Base-by-base conservation (phyloP, 176 grass and related monocot species). In the Oryza rufipogon region DNA sequence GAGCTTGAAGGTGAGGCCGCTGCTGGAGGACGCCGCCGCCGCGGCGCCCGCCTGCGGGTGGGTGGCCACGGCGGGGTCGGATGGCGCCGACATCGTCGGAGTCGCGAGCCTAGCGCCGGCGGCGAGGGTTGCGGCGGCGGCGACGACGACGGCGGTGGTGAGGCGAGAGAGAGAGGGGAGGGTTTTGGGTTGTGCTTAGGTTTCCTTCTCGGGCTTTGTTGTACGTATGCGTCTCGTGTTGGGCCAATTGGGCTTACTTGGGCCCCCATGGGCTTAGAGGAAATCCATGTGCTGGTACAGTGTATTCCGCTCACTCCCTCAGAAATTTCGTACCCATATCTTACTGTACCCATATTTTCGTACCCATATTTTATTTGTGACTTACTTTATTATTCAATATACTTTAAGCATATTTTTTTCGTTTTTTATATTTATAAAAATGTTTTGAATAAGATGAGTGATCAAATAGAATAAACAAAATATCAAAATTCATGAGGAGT, bases 1-100 rank as follows among this genome's bases (percentile, higher is more conserved):
- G 84, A 99, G 93, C 90, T 99, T 99, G 86, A 99, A 99, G 90
- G 93, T 96, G 46, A 99, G 84, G 16, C 97, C 97, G 81, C 97
- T 92, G 71, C 91, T 96, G 16, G 97, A 92, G 70, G 93, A 80
- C 33, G 94, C 89, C 0, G 90, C 71, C 23, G 77, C 17, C 4
- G 86, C 42, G 20, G 68, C 56, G 42, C 83, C 67, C 14, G 86
- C 56, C 12, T 73, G 54, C 14, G 19, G 75, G 11, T 80, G 69
- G 28, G 12, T 2, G 23, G 63, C 17, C 15, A 28, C n/a, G 0
- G 74, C 8, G 12, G 84, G n/a, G 17, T 90, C 84, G 17, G 81
- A 84, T 54, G 81, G 76, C 65, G 76, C 72, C 81, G 85, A 87
- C 89, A 91, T 91, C 81, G 85, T 54, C 81, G 81, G 64, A 11